phyloP scores from a whole-genome alignment of 768 basidiomycete species.

The Rhizopogon sp. region DNA sequence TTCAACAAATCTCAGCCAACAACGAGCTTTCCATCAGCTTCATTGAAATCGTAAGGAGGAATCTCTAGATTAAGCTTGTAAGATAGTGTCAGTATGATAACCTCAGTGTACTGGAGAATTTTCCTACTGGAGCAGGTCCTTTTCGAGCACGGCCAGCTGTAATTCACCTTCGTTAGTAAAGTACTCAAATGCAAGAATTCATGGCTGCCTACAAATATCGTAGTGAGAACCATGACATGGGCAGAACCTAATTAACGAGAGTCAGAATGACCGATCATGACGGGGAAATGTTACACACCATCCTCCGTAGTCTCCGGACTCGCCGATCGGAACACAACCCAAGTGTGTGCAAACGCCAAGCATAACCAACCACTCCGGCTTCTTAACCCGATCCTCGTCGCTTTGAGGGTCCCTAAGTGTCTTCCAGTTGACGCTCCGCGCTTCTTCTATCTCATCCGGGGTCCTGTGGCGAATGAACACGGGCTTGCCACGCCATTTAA shows the following conservation, averaged over 20 bases:
- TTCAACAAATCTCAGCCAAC: slow-evolving; percentile 54
- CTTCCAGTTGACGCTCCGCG: slow-evolving; percentile 81
- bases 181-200: neutral
- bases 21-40: slow-evolving; percentile 79
- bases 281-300: slow-evolving; percentile 54
- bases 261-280: neutral
- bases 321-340: slow-evolving; percentile 98
- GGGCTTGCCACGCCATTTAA: slow-evolving; percentile 99
- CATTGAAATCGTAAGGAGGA: slow-evolving; percentile 83
- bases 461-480: slow-evolving; percentile 99
- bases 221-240: slow-evolving; percentile 99
- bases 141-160: slow-evolving; percentile 91
- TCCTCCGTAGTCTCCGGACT: slow-evolving; percentile 95
- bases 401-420: slow-evolving; percentile 85
- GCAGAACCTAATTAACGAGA: slow-evolving; percentile 65
- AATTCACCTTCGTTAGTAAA: slow-evolving; percentile 10
- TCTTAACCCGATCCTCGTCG: slow-evolving; percentile 85
- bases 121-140: slow-evolving; percentile 89
- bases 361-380: slow-evolving; percentile 96
- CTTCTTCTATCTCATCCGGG: slow-evolving; percentile 86
- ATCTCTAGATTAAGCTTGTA: slow-evolving; percentile 88
- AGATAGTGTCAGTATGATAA: slow-evolving; percentile 7
- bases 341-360: slow-evolving; percentile 94
- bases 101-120: neutral
- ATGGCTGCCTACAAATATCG: slow-evolving; percentile 74